Evolutionary conservation across 352 stramenopile genomes (phyloP), one percentile per base, ranked within the genome.

Genomic region (Globisporangium cederbergense): DNA sequence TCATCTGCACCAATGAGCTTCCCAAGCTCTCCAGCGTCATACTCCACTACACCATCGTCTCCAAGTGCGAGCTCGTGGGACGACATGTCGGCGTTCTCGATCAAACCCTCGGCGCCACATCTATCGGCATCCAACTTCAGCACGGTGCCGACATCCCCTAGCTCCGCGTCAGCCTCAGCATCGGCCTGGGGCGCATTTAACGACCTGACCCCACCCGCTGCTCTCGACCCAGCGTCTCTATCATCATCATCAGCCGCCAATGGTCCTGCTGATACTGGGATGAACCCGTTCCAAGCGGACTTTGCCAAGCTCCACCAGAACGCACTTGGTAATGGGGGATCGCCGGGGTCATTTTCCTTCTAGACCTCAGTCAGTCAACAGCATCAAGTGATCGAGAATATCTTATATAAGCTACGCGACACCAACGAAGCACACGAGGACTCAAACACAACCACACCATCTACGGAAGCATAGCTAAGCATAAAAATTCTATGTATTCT

Each of bases 251-350:
- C 34, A 28, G 28, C 14, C n/a, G 30, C 42, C 43, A 58, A 8
- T 46, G 20, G 7, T 42, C 36, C 36, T 43, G 18, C 20, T 13
- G 53, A 20, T 18, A 22, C 43, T 20, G 18, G 5, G 16, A 49
- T 49, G n/a, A 57, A 58, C 18, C 57, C 60, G 46, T 61, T 69
- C 36, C 59, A 66, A 22, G 68, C 64, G 8, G 28, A 71, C 28
- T 74, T 74, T 59, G 56, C 54, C 14, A 59, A 71, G 10, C 53
- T 74, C 13, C 67, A 71, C 64, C 43, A 68, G 52, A 74, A 64
- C 43, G 74, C 74, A 1, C 60, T 66, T 1, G 60, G 60, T n/a
- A 28, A 28, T 28, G 10, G 2, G 4, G 13, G 30, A 58, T 34
- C 32, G 1, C 14, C 10, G 10, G n/a, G 38, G 5, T 32, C 36